Base-by-base conservation (phyloP, 2,329 filamentous ascomycete genomes). In the Alternaria viburni region DNA sequence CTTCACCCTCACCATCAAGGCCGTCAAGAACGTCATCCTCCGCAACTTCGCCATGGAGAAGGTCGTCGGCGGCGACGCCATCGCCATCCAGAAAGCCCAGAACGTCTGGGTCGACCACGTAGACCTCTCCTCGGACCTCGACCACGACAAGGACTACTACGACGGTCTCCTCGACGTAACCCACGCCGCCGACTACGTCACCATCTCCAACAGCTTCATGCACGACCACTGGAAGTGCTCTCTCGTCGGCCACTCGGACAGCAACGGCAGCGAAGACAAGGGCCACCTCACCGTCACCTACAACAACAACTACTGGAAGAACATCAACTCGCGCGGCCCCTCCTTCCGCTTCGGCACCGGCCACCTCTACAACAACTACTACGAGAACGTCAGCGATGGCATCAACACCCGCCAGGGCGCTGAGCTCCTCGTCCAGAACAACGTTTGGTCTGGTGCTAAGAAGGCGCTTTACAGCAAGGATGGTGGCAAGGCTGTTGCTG, bases 61-160 rank as follows among this genome's bases (percentile, higher is more conserved):
- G 60, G 83, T 87, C 2, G 78, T 80, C 11, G 79, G 81, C 30
- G 84, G 84, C 41, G 87, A 89, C 73, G 82, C 84, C 43, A 81
- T 89, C 57, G 82, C 82, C 3, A 80, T 87, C 4, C 81, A 87
- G 64, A 70, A 74, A 3, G 79, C 81, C 1, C 81, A 74, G 5
- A 85, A 86, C 58, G 81, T 89, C 26, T 91, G 90, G 90, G 81
- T 91, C 54, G 89, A 91, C 80, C 89, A 91, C 81, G 83, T 84
- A 75, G 89, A 91, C 67, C 83, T 91, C 21, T 88, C 85, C 5
- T 88, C 86, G 23, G 85, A 90, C 79, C 74, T 76, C 32, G 81
- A 84, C 70, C 82, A 87, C 74, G 87, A 84, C 82, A 91, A 91
- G 81, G 88, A 92, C 81, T 90, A 86, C 81, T 91, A 90, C 74